Evolutionary conservation across 192 early-diverging fungal species (phyloP).

Genomic region (Podila verticillata): DNA sequence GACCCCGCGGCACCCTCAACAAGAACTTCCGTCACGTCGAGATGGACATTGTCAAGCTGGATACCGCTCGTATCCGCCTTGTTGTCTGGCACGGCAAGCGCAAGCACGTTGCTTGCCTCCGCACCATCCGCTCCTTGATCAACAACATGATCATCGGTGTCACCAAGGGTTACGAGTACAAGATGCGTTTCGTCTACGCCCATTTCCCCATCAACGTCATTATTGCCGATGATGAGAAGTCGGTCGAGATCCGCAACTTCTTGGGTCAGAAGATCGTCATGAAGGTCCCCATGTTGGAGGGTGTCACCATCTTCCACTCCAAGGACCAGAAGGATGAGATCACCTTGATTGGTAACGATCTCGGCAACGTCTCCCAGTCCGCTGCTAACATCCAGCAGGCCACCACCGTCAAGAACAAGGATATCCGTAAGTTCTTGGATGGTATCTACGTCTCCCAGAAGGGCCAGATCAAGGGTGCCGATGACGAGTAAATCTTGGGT

Average conservation of each 20-base stretch:
- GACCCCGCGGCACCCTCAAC: conserved; percentile 88
- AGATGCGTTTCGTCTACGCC: conserved; percentile 98
- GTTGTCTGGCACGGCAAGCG: conserved; percentile 95
- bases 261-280: conserved; percentile 95
- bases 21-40: conserved; percentile 95
- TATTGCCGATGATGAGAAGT: conserved; percentile 76
- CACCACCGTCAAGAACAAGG: conserved; percentile 95
- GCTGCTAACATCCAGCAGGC: conserved; percentile 97
- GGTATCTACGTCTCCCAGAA: conserved; percentile 97
- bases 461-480: conserved; percentile 65
- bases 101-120: conserved; percentile 99
- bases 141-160: conserved; percentile 98
- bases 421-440: conserved; percentile 99
- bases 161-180: conserved; percentile 99
- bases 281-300: conserved; percentile 86
- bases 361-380: conserved; percentile 95
- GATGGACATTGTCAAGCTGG: conserved; percentile 84
- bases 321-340: conserved; percentile 94
- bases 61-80: conserved; percentile 79
- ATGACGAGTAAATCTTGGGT: conserved; percentile 59
- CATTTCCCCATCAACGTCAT: conserved; percentile 99
- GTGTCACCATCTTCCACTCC: conserved; percentile 83
- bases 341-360: conserved; percentile 90
- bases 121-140: conserved; percentile 95
- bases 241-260: conserved; percentile 98